phyloP scores from a whole-genome alignment of 331 rosid species.

The Quercus phellos region DNA sequence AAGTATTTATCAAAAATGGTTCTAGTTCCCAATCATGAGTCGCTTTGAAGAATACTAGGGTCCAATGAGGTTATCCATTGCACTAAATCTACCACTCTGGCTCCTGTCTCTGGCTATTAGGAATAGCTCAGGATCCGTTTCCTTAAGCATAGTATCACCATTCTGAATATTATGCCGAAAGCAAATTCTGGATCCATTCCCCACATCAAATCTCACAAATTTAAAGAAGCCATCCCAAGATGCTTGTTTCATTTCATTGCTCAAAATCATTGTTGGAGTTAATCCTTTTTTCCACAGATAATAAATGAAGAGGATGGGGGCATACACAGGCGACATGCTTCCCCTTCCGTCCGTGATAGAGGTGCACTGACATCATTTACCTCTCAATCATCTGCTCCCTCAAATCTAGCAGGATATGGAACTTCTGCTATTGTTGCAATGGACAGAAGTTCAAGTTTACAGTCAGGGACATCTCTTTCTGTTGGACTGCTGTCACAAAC shows the following conservation, averaged over 20 bases:
- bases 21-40: too few species aligned
- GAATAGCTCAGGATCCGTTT: too few species aligned
- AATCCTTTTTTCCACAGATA: constrained; percentile 44
- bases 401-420: constrained; percentile 92
- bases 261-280: constrained; percentile 14
- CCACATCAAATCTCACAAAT: too few species aligned
- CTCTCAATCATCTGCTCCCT: constrained; percentile 64
- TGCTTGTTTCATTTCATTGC: constrained; percentile 10
- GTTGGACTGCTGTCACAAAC: constrained; percentile 76
- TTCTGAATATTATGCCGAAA: too few species aligned
- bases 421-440: constrained; percentile 98
- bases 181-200: too few species aligned
- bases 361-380: constrained; percentile 52
- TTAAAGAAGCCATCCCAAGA: background rate
- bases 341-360: constrained; percentile 96
- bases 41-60: too few species aligned
- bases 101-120: too few species aligned
- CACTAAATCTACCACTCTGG: too few species aligned
- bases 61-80: too few species aligned
- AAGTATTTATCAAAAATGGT: too few species aligned
- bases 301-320: constrained; percentile 99
- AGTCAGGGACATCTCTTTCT: constrained; percentile 83
- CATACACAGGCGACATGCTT: constrained; percentile 87
- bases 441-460: constrained; percentile 89
- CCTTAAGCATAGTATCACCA: too few species aligned